Evolutionary conservation across 2,329 filamentous ascomycete genomes (phyloP), one percentile per base, ranked within the genome.

Genomic region (Sporothrix curviconia): DNA sequence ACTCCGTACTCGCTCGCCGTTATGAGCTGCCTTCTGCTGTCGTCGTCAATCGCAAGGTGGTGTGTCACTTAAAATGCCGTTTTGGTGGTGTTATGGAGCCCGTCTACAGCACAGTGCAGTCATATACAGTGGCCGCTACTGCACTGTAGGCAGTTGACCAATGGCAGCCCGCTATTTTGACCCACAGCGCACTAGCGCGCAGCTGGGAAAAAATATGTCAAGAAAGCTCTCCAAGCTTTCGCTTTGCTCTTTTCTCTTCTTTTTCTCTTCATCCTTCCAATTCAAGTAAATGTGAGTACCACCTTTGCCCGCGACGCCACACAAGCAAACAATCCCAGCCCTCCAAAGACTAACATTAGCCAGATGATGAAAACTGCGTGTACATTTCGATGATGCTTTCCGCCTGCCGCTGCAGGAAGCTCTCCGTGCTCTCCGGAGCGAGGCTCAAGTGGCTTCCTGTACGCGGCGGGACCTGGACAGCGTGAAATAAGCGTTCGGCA

Each of bases 301-400:
- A 63, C 62, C 62, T 60, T 64, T 58, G 39, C 56, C 11, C 56
- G 57, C 55, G n/a, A n/a, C n/a, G n/a, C n/a, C n/a, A n/a, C n/a
- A n/a, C n/a, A n/a, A n/a, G n/a, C 52, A 50, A 59, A 44, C 51
- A 55, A 51, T 54, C 22, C 3, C 28, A 14, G 4, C 17, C 7
- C 12, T 4, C 14, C 17, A 4, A n/a, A 5, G n/a, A 57, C 71
- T 76, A 68, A 75, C 66, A 55, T 65, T 52, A 50, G 52, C 3
- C 69, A 96, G 91, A 95, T 97, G 92, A 99, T 97, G 94, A 99
- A 95, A 96, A 89, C 89, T 84, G 89, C 84, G 92, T 97, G 94
- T 86, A 85, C 74, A 34, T 78, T 85, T 85, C 90, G 49, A 53
- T 95, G 94, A 97, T 79, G 78, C 81, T 88, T 80, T 78, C 80